Percentiles rank a stretch among this genome's conserved stretches.
These are phyloP conservation scores for Babesia bovis DNA, from an alignment of 169 alveolate genomes.

Conservation along the genomic window DNA sequence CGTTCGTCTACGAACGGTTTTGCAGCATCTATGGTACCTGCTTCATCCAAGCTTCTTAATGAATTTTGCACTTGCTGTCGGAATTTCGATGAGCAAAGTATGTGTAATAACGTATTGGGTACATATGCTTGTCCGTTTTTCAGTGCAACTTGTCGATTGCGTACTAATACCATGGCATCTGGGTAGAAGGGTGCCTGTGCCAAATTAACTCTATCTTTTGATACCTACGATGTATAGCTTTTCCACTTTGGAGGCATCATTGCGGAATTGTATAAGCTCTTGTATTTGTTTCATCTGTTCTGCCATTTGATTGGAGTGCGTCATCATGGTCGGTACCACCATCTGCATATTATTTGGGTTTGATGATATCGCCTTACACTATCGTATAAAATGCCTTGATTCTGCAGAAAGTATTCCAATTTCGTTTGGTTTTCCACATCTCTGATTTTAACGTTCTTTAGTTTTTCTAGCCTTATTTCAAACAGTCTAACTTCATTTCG, in stretches of 20 bases:
- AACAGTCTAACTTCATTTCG: conserved; percentile 78
- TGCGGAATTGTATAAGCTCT: conserved; percentile 44
- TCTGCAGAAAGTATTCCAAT: conserved; percentile 69
- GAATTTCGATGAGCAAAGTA: conserved; percentile 62
- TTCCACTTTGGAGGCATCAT: conserved; percentile 40
- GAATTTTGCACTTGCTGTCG: conserved; percentile 60
- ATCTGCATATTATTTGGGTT: conserved; percentile 11
- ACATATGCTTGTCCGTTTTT: conserved; percentile 57
- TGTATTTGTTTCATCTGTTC: conserved; percentile 40
- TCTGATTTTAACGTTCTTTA: conserved; percentile 61
- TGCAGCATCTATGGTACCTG: conserved; percentile 21
- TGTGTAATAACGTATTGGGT: conserved; percentile 67
- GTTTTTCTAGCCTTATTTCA: conserved; percentile 72
- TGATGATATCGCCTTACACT: conserved; percentile 19
- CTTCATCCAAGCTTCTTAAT: conserved; percentile 51
- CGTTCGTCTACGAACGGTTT: conserved; percentile 53
- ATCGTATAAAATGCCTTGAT: conserved; percentile 71
- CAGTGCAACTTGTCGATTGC: conserved; percentile 59
- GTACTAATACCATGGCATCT: conserved; percentile 71
- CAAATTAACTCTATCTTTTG: conserved; percentile 19
- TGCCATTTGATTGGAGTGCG: background rate
- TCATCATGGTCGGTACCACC: conserved; percentile 3
- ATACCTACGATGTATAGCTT: conserved; percentile 69
- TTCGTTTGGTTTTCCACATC: conserved; percentile 72
- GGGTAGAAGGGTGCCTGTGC: conserved; percentile 78